Evolutionary conservation across 768 basidiomycete genomes (phyloP).

Genomic region (Rhizopogon salebrosus): DNA sequence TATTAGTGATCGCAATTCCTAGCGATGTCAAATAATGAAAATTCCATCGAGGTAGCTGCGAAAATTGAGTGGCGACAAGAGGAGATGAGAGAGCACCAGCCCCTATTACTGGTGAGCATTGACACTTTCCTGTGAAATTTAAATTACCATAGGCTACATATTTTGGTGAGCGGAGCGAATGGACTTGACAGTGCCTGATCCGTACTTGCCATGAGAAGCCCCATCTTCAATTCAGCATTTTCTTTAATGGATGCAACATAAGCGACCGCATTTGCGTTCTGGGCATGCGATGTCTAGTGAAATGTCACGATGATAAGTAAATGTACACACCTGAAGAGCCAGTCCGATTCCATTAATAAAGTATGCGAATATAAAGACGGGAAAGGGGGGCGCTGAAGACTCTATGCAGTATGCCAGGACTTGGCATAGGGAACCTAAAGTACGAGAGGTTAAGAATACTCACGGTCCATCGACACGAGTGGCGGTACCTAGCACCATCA

Average conservation of each 20-base stretch:
- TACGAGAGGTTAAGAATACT: not conserved
- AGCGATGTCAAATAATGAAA: constrained; percentile 74
- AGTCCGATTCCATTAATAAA: constrained; percentile 46
- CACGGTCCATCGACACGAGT: not conserved
- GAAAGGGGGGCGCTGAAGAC: constrained; percentile 57
- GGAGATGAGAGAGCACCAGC: constrained; percentile 65
- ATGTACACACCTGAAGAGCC: constrained; percentile 34
- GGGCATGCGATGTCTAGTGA: not conserved
- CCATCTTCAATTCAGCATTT: constrained; percentile 63
- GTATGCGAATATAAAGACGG: constrained; percentile 49
- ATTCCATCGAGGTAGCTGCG: constrained; percentile 61
- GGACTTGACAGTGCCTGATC: not conserved
- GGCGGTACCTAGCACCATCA: constrained; percentile 32
- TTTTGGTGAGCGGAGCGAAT: not conserved
- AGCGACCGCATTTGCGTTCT: constrained; percentile 73
- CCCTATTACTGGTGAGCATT: constrained; percentile 33
- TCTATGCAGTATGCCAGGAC: constrained; percentile 49
- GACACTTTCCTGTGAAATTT: not conserved
- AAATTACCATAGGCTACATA: not conserved
- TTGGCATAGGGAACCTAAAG: constrained; percentile 46
- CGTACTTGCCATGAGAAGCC: constrained; percentile 49
- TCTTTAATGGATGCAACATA: constrained; percentile 57
- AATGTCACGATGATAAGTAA: not conserved
- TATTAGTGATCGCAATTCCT: constrained; percentile 57
- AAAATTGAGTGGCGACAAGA: constrained; percentile 77